Conservation (phyloP, 1,284 basidiomycete genomes). For the Ceraceosorus bombacis region DNA sequence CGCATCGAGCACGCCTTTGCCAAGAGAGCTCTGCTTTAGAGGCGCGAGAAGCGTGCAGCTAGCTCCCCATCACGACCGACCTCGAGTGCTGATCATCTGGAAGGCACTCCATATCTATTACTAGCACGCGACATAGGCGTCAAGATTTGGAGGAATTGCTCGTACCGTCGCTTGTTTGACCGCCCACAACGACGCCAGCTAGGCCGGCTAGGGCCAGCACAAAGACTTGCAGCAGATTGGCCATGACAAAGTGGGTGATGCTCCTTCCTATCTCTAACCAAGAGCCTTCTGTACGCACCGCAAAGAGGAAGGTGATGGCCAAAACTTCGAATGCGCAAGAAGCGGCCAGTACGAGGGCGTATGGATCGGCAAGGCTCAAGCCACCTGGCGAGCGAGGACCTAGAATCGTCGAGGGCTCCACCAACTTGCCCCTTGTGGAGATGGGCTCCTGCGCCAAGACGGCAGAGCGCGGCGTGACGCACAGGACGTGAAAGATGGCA, state of each 20-base stretch:
- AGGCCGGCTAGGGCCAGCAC: slow-evolving; percentile 5
- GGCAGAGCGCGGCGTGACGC: slow-evolving; percentile 7
- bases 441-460: background rate
- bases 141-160: too few relatives aligned
- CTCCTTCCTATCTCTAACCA: slow-evolving; percentile 86
- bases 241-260: slow-evolving; percentile 79
- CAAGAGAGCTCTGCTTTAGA: too few relatives aligned
- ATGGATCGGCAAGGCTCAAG: slow-evolving; percentile 22
- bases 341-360: slow-evolving; percentile 31
- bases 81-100: too few relatives aligned
- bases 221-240: slow-evolving; percentile 60
- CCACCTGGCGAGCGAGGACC: slow-evolving; percentile 27
- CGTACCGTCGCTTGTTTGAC: background rate
- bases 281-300: slow-evolving; percentile 72
- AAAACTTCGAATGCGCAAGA: slow-evolving; percentile 38
- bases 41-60: too few relatives aligned
- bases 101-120: too few relatives aligned
- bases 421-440: slow-evolving; percentile 2
- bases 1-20: too few relatives aligned
- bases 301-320: slow-evolving; percentile 73
- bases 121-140: too few relatives aligned
- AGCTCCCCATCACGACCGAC: too few relatives aligned
- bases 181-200: slow-evolving; percentile 5
- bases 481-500: slow-evolving; percentile 53
- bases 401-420: slow-evolving; percentile 20